phyloP scores from a whole-genome alignment of 116 monocot species.

The Dioscorea cayenensis region DNA sequence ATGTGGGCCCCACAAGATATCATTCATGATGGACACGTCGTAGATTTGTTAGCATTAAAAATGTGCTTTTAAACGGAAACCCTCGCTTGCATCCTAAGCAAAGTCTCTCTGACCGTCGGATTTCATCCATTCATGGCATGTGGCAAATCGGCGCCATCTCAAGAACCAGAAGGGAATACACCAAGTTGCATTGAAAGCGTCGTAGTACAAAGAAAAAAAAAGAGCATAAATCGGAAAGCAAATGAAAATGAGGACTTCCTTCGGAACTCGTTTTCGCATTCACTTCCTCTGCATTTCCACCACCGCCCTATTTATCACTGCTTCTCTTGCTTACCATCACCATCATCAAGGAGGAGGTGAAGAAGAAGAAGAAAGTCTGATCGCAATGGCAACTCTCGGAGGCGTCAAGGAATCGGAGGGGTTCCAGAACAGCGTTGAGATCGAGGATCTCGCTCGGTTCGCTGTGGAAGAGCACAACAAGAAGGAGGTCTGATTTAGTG shows the following conservation, averaged over 20 bases:
- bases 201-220: not conserved
- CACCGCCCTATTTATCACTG: not conserved
- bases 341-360: too few relatives aligned
- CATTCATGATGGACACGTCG: too few relatives aligned
- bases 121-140: too few relatives aligned
- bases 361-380: not conserved
- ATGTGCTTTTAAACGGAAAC: too few relatives aligned
- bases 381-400: not conserved
- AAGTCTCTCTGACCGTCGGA: too few relatives aligned
- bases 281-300: too few relatives aligned
- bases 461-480: constrained; percentile 2
- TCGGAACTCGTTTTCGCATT: not conserved
- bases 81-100: too few relatives aligned
- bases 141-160: too few relatives aligned
- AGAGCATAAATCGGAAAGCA: not conserved
- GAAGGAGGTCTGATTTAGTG: not conserved
- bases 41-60: too few relatives aligned
- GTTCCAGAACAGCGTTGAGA: constrained; percentile 5
- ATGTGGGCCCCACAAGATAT: too few relatives aligned
- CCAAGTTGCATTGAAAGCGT: too few relatives aligned
- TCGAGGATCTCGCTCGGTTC: constrained; percentile 4
- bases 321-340: not conserved
- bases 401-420: not conserved
- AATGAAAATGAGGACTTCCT: not conserved
- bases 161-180: too few relatives aligned